These are phyloP conservation scores for Vaccinium vitisidaea DNA, from an alignment of 148 eudicot species.

Conservation along the genomic window DNA sequence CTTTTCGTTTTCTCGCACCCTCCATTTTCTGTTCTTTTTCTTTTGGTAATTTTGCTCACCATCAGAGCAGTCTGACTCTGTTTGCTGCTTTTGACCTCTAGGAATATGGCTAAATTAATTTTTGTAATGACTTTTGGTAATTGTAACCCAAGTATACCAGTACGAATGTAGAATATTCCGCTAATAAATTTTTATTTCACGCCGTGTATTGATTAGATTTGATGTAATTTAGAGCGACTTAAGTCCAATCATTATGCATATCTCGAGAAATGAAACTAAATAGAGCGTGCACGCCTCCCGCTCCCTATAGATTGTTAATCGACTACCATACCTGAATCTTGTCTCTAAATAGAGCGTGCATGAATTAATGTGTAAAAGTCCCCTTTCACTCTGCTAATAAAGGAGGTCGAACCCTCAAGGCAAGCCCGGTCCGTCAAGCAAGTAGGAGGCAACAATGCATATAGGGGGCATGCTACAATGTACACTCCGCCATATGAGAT, in stretches of 20 bases:
- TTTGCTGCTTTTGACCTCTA: neutral
- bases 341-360: neutral
- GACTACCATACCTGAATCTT: neutral
- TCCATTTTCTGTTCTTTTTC: too few relatives aligned
- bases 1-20: neutral
- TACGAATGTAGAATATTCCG: neutral
- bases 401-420: too few relatives aligned
- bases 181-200: neutral
- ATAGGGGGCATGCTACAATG: too few relatives aligned
- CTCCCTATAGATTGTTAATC: neutral
- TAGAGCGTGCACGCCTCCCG: too few relatives aligned
- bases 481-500: too few relatives aligned
- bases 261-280: neutral
- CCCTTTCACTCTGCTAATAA: too few relatives aligned
- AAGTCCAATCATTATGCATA: neutral
- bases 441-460: too few relatives aligned
- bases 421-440: too few relatives aligned
- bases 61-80: neutral
- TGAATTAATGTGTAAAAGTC: neutral
- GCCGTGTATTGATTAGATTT: neutral
- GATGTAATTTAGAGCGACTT: neutral
- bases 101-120: neutral
- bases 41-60: neutral
- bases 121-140: neutral
- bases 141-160: neutral